Evolutionary conservation across 805 yeast species (phyloP).

Genomic region (Saturnispora saitoi): DNA sequence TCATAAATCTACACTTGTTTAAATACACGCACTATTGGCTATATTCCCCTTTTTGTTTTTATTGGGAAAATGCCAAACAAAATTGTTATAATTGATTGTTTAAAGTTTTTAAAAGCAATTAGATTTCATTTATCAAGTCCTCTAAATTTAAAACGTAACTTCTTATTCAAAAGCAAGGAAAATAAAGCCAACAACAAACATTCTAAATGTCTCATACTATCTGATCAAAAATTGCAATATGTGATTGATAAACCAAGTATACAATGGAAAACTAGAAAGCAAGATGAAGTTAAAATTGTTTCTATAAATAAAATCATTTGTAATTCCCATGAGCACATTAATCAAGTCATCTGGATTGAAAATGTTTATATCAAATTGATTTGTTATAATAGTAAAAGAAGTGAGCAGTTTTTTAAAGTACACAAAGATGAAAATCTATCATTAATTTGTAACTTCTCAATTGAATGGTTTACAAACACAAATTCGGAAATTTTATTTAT

Average conservation of each 20-base stretch:
- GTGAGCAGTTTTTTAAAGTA: neutral
- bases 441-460: neutral
- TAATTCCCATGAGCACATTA: conserved; percentile 6
- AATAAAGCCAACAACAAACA: neutral
- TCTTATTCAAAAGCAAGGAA: neutral
- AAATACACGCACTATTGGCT: neutral
- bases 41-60: neutral
- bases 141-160: neutral
- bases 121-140: neutral
- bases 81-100: neutral
- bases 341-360: conserved; percentile 5
- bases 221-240: neutral
- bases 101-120: neutral
- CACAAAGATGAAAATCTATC: neutral
- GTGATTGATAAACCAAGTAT: conserved; percentile 2
- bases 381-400: neutral
- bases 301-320: neutral
- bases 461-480: neutral
- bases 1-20: neutral
- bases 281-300: neutral
- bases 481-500: neutral
- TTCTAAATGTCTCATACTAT: neutral
- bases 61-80: neutral
- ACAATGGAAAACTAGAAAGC: neutral
- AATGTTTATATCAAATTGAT: conserved; percentile 1